Conservation (phyloP, 192 early-diverging fungal species). For the Podila epicladia region DNA sequence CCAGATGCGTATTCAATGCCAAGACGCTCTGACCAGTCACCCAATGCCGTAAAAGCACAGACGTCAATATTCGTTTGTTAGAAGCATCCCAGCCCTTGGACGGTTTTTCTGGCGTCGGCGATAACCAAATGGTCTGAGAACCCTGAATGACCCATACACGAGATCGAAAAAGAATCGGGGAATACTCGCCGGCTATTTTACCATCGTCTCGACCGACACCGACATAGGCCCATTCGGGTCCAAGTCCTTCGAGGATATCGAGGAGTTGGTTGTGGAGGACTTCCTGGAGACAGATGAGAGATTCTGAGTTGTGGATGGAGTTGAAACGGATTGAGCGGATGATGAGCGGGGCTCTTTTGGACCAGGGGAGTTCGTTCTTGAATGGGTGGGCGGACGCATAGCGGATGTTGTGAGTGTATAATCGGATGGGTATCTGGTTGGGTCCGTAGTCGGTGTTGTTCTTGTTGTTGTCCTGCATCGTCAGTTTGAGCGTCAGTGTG, state of each 20-base stretch:
- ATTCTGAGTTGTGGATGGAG: constrained; percentile 11
- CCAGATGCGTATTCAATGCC: constrained; percentile 24
- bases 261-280: constrained; percentile 23
- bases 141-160: constrained; percentile 7
- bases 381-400: constrained; percentile 7
- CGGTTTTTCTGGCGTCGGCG: constrained; percentile 14
- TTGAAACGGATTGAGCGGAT: constrained; percentile 19
- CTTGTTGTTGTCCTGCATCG: constrained; percentile 2
- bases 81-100: constrained; percentile 20
- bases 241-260: constrained; percentile 25
- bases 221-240: constrained; percentile 23
- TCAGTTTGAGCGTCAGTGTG: not conserved
- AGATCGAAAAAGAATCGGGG: constrained; percentile 18
- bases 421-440: constrained; percentile 10
- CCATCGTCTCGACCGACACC: constrained; percentile 28
- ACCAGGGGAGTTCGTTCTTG: constrained; percentile 24
- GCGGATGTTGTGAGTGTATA: constrained; percentile 30
- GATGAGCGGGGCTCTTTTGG: constrained; percentile 13
- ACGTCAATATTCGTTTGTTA: constrained; percentile 20
- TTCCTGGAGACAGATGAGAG: constrained; percentile 25
- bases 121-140: constrained; percentile 11
- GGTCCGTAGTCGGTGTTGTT: no score
- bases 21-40: constrained; percentile 5
- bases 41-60: constrained; percentile 11
- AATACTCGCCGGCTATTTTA: constrained; percentile 21